phyloP scores from a whole-genome alignment of 2,329 filamentous ascomycete genomes.

The Paecilomyces variotii region DNA sequence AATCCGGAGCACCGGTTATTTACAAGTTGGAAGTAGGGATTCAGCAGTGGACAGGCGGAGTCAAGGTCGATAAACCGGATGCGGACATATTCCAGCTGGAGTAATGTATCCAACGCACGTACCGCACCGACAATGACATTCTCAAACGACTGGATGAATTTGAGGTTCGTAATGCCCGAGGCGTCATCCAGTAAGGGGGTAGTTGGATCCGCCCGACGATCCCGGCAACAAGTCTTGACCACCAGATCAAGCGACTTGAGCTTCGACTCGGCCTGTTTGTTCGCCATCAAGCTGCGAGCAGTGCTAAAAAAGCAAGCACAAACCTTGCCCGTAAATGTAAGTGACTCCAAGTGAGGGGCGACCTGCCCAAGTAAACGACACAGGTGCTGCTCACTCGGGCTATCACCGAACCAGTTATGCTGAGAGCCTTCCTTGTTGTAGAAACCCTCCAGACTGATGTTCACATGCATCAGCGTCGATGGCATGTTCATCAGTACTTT shows the following conservation, averaged over 20 bases:
- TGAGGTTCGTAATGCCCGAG: conserved; percentile 62
- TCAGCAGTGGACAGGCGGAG: conserved; percentile 60
- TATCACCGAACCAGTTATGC: conserved; percentile 38
- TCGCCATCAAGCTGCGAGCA: conserved; percentile 45
- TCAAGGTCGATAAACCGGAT: conserved; percentile 72
- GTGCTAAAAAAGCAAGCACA: conserved; percentile 61
- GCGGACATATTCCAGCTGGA: conserved; percentile 55
- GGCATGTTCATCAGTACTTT: conserved; percentile 54
- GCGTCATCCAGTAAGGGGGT: conserved; percentile 51
- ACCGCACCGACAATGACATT: conserved; percentile 58
- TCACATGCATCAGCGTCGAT: conserved; percentile 52
- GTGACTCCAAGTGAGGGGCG: conserved; percentile 55
- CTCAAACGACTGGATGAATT: conserved; percentile 66
- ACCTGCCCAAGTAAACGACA: conserved; percentile 56
- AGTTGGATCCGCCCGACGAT: conserved; percentile 20
- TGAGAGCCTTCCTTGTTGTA: conserved; percentile 58
- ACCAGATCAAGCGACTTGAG: conserved; percentile 63
- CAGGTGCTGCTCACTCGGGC: conserved; percentile 53
- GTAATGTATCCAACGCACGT: conserved; percentile 51
- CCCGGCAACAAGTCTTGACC: conserved; percentile 65
- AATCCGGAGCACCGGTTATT: conserved; percentile 58
- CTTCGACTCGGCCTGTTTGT: conserved; percentile 30
- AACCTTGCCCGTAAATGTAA: conserved; percentile 64
- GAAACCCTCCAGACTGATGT: conserved; percentile 63
- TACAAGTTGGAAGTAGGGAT: conserved; percentile 62